A percentile compares a stretch with the other conserved stretches of the same genome.
Evolutionary conservation across 768 basidiomycete genomes (phyloP).

Genomic region (Lactarius psammicola): DNA sequence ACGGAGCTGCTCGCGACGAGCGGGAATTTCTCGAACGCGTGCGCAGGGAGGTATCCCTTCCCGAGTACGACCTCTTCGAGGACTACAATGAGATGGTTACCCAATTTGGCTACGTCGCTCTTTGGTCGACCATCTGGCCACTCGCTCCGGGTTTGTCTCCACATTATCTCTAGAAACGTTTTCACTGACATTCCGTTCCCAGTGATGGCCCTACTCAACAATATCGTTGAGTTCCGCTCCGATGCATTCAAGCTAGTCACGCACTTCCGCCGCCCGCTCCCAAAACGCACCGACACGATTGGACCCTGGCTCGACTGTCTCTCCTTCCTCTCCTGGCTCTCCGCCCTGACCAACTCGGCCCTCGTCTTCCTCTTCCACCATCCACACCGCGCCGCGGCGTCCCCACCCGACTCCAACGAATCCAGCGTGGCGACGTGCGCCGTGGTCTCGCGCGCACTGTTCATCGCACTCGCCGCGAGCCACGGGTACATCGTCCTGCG

Average conservation of each 20-base stretch:
- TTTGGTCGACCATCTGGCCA: conserved; percentile 96
- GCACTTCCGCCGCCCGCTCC: conserved; percentile 81
- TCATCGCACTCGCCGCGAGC: conserved; percentile 74
- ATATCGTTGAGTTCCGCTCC: conserved; percentile 85
- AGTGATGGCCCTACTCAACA: conserved; percentile 88
- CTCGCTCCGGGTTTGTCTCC: conserved; percentile 64
- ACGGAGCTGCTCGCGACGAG: conserved; percentile 54
- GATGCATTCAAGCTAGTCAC: conserved; percentile 95
- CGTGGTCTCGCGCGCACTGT: conserved; percentile 35
- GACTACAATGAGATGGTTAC: conserved; percentile 98
- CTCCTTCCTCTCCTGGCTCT: conserved; percentile 86
- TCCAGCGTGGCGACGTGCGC: not conserved
- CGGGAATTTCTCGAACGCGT: conserved; percentile 77
- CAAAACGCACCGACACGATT: conserved; percentile 84
- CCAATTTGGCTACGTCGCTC: conserved; percentile 88
- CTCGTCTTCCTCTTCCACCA: conserved; percentile 86
- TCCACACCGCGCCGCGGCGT: conserved; percentile 30
- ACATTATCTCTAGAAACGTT: not conserved
- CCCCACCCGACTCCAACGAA: conserved; percentile 15
- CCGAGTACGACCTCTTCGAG: conserved; percentile 75
- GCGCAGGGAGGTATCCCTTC: conserved; percentile 70
- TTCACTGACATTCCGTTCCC: conserved; percentile 10
- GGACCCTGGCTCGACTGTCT: conserved; percentile 93
- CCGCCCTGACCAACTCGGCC: conserved; percentile 82
- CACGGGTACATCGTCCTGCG: conserved; percentile 80